Base-by-base conservation (phyloP, 768 basidiomycete species). In the Suillus alpinus region DNA sequence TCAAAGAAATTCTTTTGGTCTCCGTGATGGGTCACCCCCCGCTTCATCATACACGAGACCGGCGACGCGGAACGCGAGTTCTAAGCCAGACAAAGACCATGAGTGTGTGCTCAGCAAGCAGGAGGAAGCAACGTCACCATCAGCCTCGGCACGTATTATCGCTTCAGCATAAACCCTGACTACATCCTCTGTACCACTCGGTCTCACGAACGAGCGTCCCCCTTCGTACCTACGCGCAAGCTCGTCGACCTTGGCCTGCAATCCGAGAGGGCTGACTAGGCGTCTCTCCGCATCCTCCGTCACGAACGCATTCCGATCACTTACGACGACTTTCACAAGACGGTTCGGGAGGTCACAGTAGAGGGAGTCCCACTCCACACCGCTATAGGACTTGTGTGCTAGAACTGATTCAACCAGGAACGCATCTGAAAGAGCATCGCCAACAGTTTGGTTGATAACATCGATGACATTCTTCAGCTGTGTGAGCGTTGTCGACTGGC, bases 91-190 rank as follows among this genome's bases (percentile, higher is more conserved):
- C n/a, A 55, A 55, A 39, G 1, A 51, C 56, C 26, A 59, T 65
- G 59, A 59, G 62, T 32, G 31, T 58, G 29, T 29, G 23, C 41
- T 44, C 37, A 56, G 34, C 43, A 37, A 37, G 20, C 32, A 20
- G 49, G 26, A 39, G 39, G 41, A 10, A 55, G 50, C 34, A 58
- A 57, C 66, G 52, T 47, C 65, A 97, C 96, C 91, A 72, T 95
- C 94, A 20, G 91, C 93, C 66, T 89, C 87, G 14, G 83, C 74
- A 62, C 83, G 84, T 44, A 85, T 76, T 50, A 78, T 80, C 1
- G 97, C 96, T 73, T 99, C 97, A 1, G 95, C 97, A 70, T 98
- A 99, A 16, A 99, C 95, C 61, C 97, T 83, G 6, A 99, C 97
- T 29, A 96, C 95, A 69, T 99, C 95, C 73, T 99, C 97, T 26